Evolutionary conservation across 1,284 basidiomycete species (phyloP), one percentile per base, ranked within the genome.

Genomic region (Cutaneotrichosporon spelunceum): DNA sequence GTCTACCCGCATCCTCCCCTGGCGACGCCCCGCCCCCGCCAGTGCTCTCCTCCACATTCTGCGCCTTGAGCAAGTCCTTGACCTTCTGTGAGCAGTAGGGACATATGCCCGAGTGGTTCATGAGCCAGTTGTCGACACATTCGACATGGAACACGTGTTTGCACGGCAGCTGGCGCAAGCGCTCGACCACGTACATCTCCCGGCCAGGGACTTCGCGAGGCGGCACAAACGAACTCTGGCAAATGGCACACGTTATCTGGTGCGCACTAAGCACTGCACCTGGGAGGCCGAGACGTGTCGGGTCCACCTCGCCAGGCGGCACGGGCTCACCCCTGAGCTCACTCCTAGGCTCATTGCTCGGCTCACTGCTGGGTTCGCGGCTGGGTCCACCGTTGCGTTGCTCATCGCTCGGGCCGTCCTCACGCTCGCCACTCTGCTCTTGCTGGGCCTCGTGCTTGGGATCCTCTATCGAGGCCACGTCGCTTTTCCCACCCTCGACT

Each of bases 71-170:
- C n/a, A 60, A 52, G 9, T 64, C 64, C 48, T 64, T 60, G n/a
- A 72, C 70, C 11, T 62, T 56, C 27, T 65, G 62, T 59, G 70
- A 72, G 64, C 74, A 76, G 56, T 67, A 70, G 1, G 74, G 74
- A 59, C 74, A 76, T 27, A 64, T 65, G 10, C 66, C 69, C 16
- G 69, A 68, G 36, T 70, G 69, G 26, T 62, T 59, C 19, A 61
- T 53, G 30, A 76, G 61, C 74, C 74, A 76, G 49, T 71, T 60
- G 61, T 76, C 74, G 14, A 76, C 71, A 53, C 74, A 76, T 21
- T 61, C 63, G 11, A 69, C 66, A 62, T 76, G 75, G 59, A 69
- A 76, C 29, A 72, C 63, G 57, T 76, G 75, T 27, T 62, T 65
- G 54, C 75, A 76, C 3, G 66, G 64, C 47, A 76, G 56, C 42